Evolutionary conservation across 371 early-diverging fungal species (phyloP).

Genomic region (Dinochytrium kinnereticum): DNA sequence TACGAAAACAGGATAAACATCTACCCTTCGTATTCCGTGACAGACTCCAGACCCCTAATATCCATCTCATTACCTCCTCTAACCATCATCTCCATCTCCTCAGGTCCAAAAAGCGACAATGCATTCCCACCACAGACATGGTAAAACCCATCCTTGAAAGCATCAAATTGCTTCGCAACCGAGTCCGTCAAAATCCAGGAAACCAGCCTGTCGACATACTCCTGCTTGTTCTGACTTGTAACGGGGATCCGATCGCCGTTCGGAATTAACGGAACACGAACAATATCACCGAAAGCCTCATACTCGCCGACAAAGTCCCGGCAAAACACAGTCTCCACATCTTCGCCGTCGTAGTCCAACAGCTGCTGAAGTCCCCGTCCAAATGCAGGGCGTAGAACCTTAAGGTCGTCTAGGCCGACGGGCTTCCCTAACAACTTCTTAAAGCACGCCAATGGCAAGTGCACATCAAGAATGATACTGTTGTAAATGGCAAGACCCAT

Average conservation of each 20-base stretch:
- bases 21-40: slow-evolving; percentile 86
- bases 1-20: slow-evolving; percentile 1
- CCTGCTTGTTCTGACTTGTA: slow-evolving; percentile 69
- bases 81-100: slow-evolving; percentile 95
- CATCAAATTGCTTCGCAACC: slow-evolving; percentile 79
- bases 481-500: slow-evolving; percentile 95
- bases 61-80: slow-evolving; percentile 92
- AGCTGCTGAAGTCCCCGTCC: slow-evolving; percentile 69
- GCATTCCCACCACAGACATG: slow-evolving; percentile 87
- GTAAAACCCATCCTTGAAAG: slow-evolving; percentile 90
- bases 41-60: slow-evolving; percentile 79
- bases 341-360: slow-evolving; percentile 58
- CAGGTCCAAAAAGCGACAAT: slow-evolving; percentile 83
- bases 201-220: slow-evolving; percentile 84
- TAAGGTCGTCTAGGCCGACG: slow-evolving; percentile 66
- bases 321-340: slow-evolving; percentile 63
- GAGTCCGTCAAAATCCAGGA: slow-evolving; percentile 80
- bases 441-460: slow-evolving; percentile 88
- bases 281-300: slow-evolving; percentile 75
- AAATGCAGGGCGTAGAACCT: slow-evolving; percentile 58
- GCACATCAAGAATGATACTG: slow-evolving; percentile 87
- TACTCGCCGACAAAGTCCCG: slow-evolving; percentile 76
- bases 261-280: slow-evolving; percentile 71
- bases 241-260: slow-evolving; percentile 76
- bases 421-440: slow-evolving; percentile 85